Evolutionary conservation across 163 green algal genomes (phyloP), one percentile per base, ranked within the genome.

Genomic region (Coccomyxa subellipsoidea): DNA sequence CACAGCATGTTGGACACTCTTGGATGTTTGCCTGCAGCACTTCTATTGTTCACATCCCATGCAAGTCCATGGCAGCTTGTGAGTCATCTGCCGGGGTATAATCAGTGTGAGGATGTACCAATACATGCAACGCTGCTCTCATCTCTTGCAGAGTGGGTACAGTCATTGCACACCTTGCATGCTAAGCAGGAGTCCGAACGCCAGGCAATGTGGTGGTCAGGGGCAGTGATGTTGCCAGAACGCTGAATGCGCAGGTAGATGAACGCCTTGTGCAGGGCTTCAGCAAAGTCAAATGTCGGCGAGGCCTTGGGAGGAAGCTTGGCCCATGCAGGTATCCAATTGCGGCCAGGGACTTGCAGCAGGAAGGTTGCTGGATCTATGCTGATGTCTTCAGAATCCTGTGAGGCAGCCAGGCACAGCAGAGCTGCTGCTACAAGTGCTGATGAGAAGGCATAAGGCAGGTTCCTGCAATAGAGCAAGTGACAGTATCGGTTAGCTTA

Each of bases 221-320:
- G 78, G 6, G 47, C 18, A 8, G 66, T 36, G 12, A 82, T 29
- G 66, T 77, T 85, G 53, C 87, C 87, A 29, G 84, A 89, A 69
- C 84, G 78, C 84, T 87, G 81, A 0, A 47, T 37, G 54, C 87
- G 72, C 32, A 79, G 86, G 82, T 80, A 90, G 36, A 90, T 77
- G 21, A 88, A 82, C 0, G 59, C n/a, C 76, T 88, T 87, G 72
- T 83, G 78, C 47, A 90, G 79, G 6, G 80, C 87, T 59, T 89
- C 80, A 18, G 54, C 40, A 54, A 89, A 90, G 36, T 81, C 70
- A 81, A 87, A 90, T 18, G 37, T 39, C 0, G 83, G 77, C 12
- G 31, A 18, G 25, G 23, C 69, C n/a, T 71, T n/a, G 1, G 29
- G 18, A 18, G 79, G 79, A 29, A 75, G 54, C 47, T 59, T 12